Conservation (phyloP, 306 rosid species). For the Corylus avellana region DNA sequence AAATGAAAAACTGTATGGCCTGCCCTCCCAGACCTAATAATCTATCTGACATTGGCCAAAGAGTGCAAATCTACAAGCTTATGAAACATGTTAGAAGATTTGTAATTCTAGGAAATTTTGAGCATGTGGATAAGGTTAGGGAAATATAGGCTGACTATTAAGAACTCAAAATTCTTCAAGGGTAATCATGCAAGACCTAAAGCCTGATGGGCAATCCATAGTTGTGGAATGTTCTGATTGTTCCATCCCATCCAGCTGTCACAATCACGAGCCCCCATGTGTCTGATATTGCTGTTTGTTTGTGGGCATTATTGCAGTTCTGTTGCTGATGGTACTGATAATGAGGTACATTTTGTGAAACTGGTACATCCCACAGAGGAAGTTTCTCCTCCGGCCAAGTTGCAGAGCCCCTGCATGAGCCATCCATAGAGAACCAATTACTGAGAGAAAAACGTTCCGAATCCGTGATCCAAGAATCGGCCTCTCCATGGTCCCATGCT, state of each 20-base stretch:
- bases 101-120: conserved; percentile 35
- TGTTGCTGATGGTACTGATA: conserved; percentile 10
- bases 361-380: conserved; percentile 49
- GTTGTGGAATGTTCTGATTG: conserved; percentile 78
- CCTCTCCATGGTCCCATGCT: conserved; percentile 18
- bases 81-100: conserved; percentile 19
- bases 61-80: conserved; percentile 31
- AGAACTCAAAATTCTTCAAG: background rate
- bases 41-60: conserved; percentile 22
- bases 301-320: conserved; percentile 25
- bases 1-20: background rate
- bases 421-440: conserved; percentile 69
- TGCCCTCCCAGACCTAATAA: conserved; percentile 25
- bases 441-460: conserved; percentile 52
- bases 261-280: conserved; percentile 80
- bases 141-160: background rate
- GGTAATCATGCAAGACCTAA: conserved; percentile 18
- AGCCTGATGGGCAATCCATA: conserved; percentile 79
- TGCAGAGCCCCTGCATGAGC: conserved; percentile 52
- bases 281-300: conserved; percentile 38
- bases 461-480: conserved; percentile 35
- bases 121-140: background rate
- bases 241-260: conserved; percentile 74
- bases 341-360: conserved; percentile 35
- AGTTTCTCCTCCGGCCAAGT: conserved; percentile 96